Evolutionary conservation across 352 stramenopile genomes (phyloP), one percentile per base, ranked within the genome.

Genomic region (Globisporangium alternatum): DNA sequence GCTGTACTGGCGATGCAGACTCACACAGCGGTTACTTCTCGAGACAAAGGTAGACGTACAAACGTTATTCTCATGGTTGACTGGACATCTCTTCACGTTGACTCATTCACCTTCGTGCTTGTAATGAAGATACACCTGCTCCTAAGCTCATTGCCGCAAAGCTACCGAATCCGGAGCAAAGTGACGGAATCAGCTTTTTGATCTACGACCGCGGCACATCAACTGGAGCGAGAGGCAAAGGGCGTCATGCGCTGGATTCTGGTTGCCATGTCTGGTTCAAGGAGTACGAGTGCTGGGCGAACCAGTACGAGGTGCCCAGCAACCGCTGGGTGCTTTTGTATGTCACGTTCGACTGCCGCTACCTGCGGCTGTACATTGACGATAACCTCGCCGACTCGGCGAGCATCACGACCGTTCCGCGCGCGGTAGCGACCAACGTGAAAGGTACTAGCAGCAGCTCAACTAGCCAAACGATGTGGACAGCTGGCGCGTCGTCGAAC

Each of bases 171-270:
- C 31, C 65, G 9, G 70, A 60, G 19, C n/a, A 62, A 17, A 55
- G 43, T 22, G 62, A 69, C 1, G 69, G 70, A 45, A 48, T 74
- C 22, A 67, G 58, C 0, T 86, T 88, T 48, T 65, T 67, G 13
- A 69, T 90, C 28, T 90, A 85, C 49, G 81, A 90, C 30, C 77
- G 81, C 9, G 74, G 76, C 1, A 65, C 73, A 15, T 49, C 69
- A n/a, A 10, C 22, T 21, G 60, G 30, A n/a, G 3, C 35, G 15
- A 43, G 30, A n/a, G 19, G 28, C 21, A 31, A 31, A 59, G 65
- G 60, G 21, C 52, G 58, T 22, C 43, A 62, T 72, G 25, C 66
- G 66, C 22, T 64, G 2, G 57, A 62, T 15, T 28, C 64, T n/a
- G 81, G 81, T 1, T 88, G 79, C 51, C 74, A 68, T 15, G 66